Evolutionary conservation across 306 rosid species (phyloP).

Genomic region (Leucaena leucocephala): DNA sequence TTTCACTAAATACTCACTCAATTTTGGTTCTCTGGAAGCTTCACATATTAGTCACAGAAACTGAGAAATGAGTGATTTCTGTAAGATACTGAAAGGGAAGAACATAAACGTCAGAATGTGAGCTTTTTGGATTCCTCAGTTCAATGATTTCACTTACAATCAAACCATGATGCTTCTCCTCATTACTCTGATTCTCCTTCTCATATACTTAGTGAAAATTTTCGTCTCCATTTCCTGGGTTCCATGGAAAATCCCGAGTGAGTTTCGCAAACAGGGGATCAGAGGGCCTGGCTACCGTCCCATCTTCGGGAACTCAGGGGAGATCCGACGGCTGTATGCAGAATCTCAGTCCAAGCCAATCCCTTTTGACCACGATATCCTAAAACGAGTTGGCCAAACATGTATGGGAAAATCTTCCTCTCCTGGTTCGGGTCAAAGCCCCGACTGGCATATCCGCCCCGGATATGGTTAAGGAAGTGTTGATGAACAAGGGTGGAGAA

Average conservation of each 20-base stretch:
- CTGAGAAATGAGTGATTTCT: neutral
- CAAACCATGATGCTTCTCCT: slow-evolving; percentile 35
- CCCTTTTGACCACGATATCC: slow-evolving; percentile 52
- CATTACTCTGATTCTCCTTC: neutral
- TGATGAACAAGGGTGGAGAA: slow-evolving; percentile 46
- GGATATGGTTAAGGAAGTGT: slow-evolving; percentile 64
- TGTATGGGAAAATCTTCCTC: slow-evolving; percentile 66
- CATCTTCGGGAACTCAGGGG: slow-evolving; percentile 58
- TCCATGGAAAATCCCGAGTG: slow-evolving; percentile 52
- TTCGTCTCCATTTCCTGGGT: slow-evolving; percentile 49
- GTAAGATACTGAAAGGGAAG: neutral
- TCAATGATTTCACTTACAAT: neutral
- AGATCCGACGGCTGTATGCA: slow-evolving; percentile 51
- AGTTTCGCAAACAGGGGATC: slow-evolving; percentile 65
- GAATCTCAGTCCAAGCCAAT: slow-evolving; percentile 45
- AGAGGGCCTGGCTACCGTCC: slow-evolving; percentile 71
- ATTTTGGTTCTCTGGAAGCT: neutral
- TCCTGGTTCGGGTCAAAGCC: slow-evolving; percentile 78
- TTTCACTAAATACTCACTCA: neutral
- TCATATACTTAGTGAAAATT: slow-evolving; percentile 40
- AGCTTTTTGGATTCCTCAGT: neutral
- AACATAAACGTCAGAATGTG: neutral
- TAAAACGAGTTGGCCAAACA: slow-evolving; percentile 42
- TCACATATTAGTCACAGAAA: neutral
- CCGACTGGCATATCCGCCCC: slow-evolving; percentile 70